Percentiles rank a stretch among this genome's conserved stretches.
Conservation (phyloP, 1,284 basidiomycete species). For the Ganoderma sinense region DNA sequence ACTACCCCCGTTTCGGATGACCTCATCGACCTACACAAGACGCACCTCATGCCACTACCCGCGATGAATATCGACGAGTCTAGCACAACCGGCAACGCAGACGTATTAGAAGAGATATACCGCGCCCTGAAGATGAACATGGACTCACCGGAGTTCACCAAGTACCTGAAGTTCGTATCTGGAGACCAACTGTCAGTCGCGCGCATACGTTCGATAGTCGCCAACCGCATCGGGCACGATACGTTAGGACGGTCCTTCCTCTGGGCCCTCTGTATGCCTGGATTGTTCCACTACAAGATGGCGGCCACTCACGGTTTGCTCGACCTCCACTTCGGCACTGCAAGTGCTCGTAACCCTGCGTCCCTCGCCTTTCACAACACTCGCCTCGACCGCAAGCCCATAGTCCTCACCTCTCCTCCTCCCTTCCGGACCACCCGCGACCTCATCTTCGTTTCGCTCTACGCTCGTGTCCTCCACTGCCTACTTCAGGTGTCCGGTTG, state of each 20-base stretch:
- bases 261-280: constrained; percentile 8
- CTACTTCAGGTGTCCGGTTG: constrained; percentile 38
- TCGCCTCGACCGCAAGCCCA: constrained; percentile 40
- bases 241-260: background rate
- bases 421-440: constrained; percentile 45
- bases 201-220: constrained; percentile 1
- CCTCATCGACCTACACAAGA: constrained; percentile 23
- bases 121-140: constrained; percentile 30
- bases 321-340: constrained; percentile 21
- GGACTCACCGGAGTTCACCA: background rate
- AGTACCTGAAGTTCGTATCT: background rate
- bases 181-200: constrained; percentile 16
- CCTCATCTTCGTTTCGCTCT: constrained; percentile 45
- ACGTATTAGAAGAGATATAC: constrained; percentile 43
- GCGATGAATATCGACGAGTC: constrained; percentile 47
- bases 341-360: constrained; percentile 40
- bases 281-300: constrained; percentile 18
- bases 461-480: constrained; percentile 46
- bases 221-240: constrained; percentile 8
- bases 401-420: constrained; percentile 42
- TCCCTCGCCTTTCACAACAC: constrained; percentile 45
- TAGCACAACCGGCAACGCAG: constrained; percentile 42
- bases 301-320: constrained; percentile 7
- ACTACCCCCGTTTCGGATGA: constrained; percentile 29
- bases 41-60: constrained; percentile 39